Conservation (phyloP, 805 yeast genomes). For the Kodamaea laetipori region DNA sequence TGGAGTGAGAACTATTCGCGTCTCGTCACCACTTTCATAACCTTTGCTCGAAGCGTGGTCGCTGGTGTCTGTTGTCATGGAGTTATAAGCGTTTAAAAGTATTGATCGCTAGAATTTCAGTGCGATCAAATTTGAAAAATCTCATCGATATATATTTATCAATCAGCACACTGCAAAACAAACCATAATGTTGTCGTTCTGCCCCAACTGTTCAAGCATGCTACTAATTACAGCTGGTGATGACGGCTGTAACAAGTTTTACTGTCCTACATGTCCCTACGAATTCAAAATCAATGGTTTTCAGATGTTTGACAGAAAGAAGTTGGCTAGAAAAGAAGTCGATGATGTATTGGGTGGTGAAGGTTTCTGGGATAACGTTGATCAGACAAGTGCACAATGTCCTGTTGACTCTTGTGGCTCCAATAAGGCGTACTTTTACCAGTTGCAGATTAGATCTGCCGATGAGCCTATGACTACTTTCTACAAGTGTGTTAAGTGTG, state of each 20-base stretch:
- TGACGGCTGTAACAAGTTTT: constrained; percentile 63
- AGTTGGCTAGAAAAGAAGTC: constrained; percentile 81
- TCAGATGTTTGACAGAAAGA: constrained; percentile 82
- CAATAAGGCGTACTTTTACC: constrained; percentile 93
- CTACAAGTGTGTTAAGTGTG: constrained; percentile 91
- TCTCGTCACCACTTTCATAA: constrained; percentile 1
- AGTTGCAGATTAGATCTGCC: constrained; percentile 93
- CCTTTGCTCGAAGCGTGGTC: not conserved
- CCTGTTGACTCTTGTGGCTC: constrained; percentile 85
- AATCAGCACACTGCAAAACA: not conserved
- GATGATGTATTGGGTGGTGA: constrained; percentile 97
- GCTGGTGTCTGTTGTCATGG: not conserved
- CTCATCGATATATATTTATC: constrained; percentile 8
- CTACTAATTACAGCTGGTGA: constrained; percentile 63
- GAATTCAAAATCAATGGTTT: constrained; percentile 85
- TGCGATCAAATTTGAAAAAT: constrained; percentile 9
- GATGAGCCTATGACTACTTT: constrained; percentile 99
- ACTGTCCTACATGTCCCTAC: constrained; percentile 94
- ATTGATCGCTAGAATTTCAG: not conserved
- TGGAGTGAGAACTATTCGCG: constrained; percentile 2
- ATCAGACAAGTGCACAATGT: constrained; percentile 91
- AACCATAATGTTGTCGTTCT: constrained; percentile 77
- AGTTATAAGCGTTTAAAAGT: not conserved
- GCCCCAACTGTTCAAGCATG: constrained; percentile 95
- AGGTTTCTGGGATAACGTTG: constrained; percentile 99